Evolutionary conservation across 176 grass and related monocot genomes (phyloP).

Genomic region (Carex myosuroides): DNA sequence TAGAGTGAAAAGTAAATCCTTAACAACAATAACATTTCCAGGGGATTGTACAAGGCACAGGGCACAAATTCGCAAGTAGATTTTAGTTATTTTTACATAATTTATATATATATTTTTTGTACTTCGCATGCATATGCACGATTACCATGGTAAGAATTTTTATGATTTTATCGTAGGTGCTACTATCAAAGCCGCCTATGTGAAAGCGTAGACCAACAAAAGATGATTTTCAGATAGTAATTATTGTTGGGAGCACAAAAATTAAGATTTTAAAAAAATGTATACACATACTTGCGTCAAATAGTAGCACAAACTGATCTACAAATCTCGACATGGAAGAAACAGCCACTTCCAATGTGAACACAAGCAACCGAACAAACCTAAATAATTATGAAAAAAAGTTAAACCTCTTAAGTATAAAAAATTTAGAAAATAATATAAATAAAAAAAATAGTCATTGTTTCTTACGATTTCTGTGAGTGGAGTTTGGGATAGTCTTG

Average conservation of each 20-base stretch:
- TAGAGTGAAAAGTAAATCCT: not conserved
- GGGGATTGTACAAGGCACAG: conserved; percentile 3
- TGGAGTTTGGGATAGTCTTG: conserved; percentile 91
- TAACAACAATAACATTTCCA: not conserved
- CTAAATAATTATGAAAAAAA: conserved; percentile 18
- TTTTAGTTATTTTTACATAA: not conserved
- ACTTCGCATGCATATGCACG: conserved; percentile 15
- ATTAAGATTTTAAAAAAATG: not conserved
- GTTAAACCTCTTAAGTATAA: not conserved
- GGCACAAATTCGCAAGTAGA: conserved; percentile 1
- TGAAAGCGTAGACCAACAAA: conserved; percentile 4
- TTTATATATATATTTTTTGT: conserved; percentile 1
- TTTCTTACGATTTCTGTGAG: conserved; percentile 78
- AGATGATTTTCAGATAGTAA: not conserved
- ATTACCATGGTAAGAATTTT: conserved; percentile 2
- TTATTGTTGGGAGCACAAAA: not conserved
- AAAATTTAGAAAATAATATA: not conserved
- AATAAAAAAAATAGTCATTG: not conserved
- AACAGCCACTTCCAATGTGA: conserved; percentile 88
- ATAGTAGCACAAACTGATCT: conserved; percentile 82
- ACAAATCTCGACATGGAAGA: conserved; percentile 92
- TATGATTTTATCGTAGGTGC: conserved; percentile 1
- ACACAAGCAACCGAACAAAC: conserved; percentile 85
- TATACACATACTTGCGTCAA: conserved; percentile 76
- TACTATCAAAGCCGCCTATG: conserved; percentile 3